A percentile compares a stretch with the other conserved stretches of the same genome.
These are phyloP conservation scores for Linnemannia schmuckeri DNA, from an alignment of 192 early-diverging fungal species.

Conservation along the genomic window DNA sequence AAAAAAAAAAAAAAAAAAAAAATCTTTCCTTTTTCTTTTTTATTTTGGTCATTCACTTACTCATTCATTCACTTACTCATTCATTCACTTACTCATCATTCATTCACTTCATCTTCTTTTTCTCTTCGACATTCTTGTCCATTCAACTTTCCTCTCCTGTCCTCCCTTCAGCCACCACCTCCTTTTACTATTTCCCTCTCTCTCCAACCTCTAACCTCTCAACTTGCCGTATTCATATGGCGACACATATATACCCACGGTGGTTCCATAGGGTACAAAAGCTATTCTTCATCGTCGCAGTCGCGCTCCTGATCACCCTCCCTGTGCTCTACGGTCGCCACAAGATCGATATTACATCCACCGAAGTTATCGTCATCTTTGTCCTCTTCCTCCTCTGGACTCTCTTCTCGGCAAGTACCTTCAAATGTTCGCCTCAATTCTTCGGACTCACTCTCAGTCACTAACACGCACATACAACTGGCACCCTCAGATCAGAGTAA, in stretches of 20 bases:
- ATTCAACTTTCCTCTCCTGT: background rate
- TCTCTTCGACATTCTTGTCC: background rate
- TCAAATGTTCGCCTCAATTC: background rate
- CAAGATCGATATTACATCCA: slow-evolving; percentile 16
- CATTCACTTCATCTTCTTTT: background rate
- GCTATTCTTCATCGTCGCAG: slow-evolving; percentile 26
- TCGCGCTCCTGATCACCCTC: slow-evolving; percentile 34
- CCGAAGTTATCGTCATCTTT: slow-evolving; percentile 30
- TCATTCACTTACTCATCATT: background rate
- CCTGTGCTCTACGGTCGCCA: slow-evolving; percentile 26
- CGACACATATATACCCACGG: slow-evolving; percentile 43
- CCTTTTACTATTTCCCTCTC: background rate
- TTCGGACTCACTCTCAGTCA: background rate
- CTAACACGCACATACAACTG: too few species aligned
- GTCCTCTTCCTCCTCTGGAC: slow-evolving; percentile 29
- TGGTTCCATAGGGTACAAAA: slow-evolving; percentile 42
- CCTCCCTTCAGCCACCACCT: background rate
- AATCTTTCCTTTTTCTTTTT: too few species aligned
- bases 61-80: background rate
- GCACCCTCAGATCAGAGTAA: too few species aligned
- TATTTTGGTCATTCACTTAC: background rate
- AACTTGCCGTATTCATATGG: slow-evolving; percentile 9
- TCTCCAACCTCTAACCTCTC: too few species aligned
- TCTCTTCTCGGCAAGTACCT: slow-evolving; percentile 35
- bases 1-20: too few species aligned